Conservation (phyloP, 768 basidiomycete species). For the Amanita exitialis region DNA sequence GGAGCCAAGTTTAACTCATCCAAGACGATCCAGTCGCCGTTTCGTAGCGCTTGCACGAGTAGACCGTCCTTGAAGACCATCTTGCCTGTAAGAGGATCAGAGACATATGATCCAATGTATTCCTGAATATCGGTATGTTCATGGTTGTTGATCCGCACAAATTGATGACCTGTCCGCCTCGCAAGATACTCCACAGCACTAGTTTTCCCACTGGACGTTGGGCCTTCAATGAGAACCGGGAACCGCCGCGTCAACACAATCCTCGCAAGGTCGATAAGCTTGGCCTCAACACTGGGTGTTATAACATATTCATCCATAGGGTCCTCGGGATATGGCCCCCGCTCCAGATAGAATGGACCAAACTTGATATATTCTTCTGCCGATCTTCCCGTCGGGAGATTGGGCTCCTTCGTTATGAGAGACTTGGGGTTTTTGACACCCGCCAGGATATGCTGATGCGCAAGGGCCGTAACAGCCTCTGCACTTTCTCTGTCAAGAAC, state of each 20-base stretch:
- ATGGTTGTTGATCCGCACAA: slow-evolving; percentile 98
- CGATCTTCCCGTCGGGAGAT: slow-evolving; percentile 33
- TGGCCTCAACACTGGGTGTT: slow-evolving; percentile 90
- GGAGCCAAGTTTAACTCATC: slow-evolving; percentile 97
- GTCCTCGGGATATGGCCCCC: slow-evolving; percentile 59
- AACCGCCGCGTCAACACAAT: slow-evolving; percentile 84
- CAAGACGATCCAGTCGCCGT: slow-evolving; percentile 95
- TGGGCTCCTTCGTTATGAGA: slow-evolving; percentile 60
- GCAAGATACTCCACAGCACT: slow-evolving; percentile 96
- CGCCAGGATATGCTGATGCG: slow-evolving; percentile 68
- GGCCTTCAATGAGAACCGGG: slow-evolving; percentile 95
- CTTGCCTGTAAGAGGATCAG: slow-evolving; percentile 88
- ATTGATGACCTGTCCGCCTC: slow-evolving; percentile 84
- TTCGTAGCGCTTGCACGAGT: slow-evolving; percentile 81
- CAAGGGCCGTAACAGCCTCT: slow-evolving; percentile 52
- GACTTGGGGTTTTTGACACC: slow-evolving; percentile 76
- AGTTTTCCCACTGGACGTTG: slow-evolving; percentile 96
- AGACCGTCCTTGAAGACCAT: slow-evolving; percentile 92
- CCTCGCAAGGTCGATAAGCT: slow-evolving; percentile 89
- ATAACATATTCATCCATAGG: slow-evolving; percentile 78
- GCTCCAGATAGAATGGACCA: slow-evolving; percentile 85
- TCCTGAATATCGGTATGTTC: slow-evolving; percentile 99
- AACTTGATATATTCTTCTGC: slow-evolving; percentile 64
- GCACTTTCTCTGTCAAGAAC: slow-evolving; percentile 70
- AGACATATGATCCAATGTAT: slow-evolving; percentile 93